A percentile compares a stretch with the other conserved stretches of the same genome.
phyloP scores from a whole-genome alignment of 2,329 filamentous ascomycete genomes.

The Dothidotthia symphoricarpi region DNA sequence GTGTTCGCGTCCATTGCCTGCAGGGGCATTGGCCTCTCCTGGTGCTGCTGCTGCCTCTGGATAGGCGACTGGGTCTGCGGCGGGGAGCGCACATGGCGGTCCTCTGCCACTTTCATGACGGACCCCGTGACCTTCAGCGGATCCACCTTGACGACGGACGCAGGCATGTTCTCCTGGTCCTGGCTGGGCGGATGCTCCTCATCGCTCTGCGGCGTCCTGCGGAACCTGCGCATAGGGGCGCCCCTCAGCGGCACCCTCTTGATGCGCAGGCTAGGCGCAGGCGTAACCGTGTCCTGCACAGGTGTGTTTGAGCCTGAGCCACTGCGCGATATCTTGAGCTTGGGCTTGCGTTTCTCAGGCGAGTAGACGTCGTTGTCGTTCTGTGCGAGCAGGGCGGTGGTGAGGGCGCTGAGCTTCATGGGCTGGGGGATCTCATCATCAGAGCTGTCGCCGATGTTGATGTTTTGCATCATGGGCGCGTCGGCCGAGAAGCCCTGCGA shows the following conservation, averaged over 20 bases:
- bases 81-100: constrained; percentile 20
- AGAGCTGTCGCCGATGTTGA: constrained; percentile 74
- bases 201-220: constrained; percentile 42
- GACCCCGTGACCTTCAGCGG: constrained; percentile 24
- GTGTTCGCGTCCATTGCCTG: constrained; percentile 64
- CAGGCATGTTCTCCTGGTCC: constrained; percentile 81
- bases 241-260: constrained; percentile 42
- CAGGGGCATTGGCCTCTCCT: constrained; percentile 50
- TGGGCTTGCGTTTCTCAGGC: constrained; percentile 40
- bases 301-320: constrained; percentile 40
- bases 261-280: constrained; percentile 42
- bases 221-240: constrained; percentile 40
- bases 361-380: constrained; percentile 48
- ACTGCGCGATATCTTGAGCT: constrained; percentile 40
- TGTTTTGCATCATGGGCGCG: constrained; percentile 49
- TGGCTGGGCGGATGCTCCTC: constrained; percentile 48
- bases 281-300: constrained; percentile 41
- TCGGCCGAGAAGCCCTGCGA: constrained; percentile 48
- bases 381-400: constrained; percentile 72
- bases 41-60: constrained; percentile 37
- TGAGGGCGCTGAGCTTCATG: constrained; percentile 90
- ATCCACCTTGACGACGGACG: constrained; percentile 31
- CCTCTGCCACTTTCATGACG: constrained; percentile 37
- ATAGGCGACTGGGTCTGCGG: constrained; percentile 30
- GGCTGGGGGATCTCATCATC: constrained; percentile 86